Percentiles rank a stretch among this genome's conserved stretches.
phyloP scores from a whole-genome alignment of 2,329 filamentous ascomycete species.

The Sclerotinia minor region DNA sequence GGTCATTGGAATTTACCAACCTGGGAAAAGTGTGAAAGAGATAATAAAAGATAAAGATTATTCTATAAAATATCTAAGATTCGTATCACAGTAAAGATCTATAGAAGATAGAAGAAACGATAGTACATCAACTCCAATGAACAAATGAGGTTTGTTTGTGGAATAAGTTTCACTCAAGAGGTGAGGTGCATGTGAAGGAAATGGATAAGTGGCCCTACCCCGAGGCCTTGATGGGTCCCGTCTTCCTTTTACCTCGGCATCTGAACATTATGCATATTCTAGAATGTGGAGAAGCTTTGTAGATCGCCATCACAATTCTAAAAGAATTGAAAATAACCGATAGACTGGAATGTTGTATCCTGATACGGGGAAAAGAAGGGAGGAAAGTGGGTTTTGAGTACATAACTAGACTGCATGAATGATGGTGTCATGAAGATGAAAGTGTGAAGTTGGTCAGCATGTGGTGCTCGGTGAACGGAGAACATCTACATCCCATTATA shows the following conservation, averaged over 20 bases:
- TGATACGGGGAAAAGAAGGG: not conserved
- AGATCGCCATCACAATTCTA: slow-evolving; percentile 6
- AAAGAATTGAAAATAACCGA: slow-evolving; percentile 12
- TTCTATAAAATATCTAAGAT: not conserved
- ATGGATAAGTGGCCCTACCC: slow-evolving; percentile 8
- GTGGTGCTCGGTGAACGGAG: not conserved
- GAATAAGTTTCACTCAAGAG: slow-evolving; percentile 5
- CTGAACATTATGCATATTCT: not conserved
- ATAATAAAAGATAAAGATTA: not conserved
- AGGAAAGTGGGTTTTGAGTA: not conserved
- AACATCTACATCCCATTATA: not conserved
- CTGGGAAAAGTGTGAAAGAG: slow-evolving; percentile 4
- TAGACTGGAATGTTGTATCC: not conserved
- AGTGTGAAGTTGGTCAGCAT: not conserved
- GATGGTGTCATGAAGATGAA: not conserved
- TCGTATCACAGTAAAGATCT: not conserved
- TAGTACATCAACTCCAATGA: not conserved
- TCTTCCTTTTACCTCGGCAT: slow-evolving; percentile 24
- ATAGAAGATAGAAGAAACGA: not conserved
- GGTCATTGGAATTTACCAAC: not conserved
- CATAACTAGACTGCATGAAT: not conserved
- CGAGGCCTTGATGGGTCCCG: slow-evolving; percentile 19
- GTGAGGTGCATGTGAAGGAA: slow-evolving; percentile 9
- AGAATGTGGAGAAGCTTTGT: slow-evolving; percentile 12
- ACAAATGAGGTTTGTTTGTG: not conserved